Conservation (phyloP, 176 grass and related monocot genomes). For the Rhynchospora pubera region DNA sequence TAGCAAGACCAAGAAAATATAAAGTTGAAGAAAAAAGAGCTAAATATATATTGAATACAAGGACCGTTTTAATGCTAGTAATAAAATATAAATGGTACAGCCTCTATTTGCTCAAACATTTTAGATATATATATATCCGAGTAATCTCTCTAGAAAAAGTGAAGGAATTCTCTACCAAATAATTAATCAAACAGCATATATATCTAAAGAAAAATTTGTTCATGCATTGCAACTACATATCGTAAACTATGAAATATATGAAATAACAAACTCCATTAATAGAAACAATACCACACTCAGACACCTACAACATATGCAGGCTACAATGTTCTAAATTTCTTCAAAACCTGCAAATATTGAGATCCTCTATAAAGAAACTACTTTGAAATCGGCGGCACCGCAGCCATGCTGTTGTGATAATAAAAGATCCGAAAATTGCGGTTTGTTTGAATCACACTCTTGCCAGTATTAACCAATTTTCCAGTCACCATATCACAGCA, state of each 20-base stretch:
- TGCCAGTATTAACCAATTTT: neutral
- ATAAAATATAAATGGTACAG: no score
- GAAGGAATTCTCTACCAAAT: neutral
- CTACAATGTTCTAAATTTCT: neutral
- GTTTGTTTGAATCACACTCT: neutral
- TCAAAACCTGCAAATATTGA: neutral
- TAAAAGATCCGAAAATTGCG: neutral
- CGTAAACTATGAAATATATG: neutral
- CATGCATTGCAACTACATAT: neutral
- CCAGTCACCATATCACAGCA: neutral
- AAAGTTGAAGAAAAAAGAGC: no score
- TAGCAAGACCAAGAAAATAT: no score
- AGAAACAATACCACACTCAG: neutral
- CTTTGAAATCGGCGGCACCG: neutral
- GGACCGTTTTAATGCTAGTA: no score
- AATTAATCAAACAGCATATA: neutral
- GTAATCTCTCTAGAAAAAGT: neutral
- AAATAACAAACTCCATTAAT: neutral
- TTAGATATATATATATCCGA: neutral
- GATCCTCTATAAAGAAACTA: neutral
- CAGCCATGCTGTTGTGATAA: neutral
- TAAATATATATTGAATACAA: no score
- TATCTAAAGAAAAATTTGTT: neutral
- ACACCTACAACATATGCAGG: neutral
- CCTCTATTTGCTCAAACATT: neutral